A percentile compares a stretch with the other conserved stretches of the same genome.
Evolutionary conservation across 768 basidiomycete genomes (phyloP).

Genomic region (Mycena capillaripes): DNA sequence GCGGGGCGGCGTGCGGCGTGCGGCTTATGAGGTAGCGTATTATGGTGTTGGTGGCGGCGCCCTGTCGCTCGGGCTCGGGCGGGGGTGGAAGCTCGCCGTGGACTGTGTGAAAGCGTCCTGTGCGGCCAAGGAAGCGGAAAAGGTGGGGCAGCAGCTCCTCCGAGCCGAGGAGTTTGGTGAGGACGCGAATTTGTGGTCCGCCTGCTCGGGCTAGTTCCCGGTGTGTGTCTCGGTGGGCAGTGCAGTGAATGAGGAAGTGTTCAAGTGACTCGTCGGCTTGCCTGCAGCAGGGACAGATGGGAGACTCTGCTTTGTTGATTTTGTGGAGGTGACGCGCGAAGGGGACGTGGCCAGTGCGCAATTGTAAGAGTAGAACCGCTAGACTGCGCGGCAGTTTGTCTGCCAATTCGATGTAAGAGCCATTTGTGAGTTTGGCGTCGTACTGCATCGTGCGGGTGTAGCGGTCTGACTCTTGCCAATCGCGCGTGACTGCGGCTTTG

Average conservation of each 20-base stretch:
- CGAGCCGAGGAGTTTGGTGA: slow-evolving; percentile 1
- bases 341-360: slow-evolving; percentile 47
- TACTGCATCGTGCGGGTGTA: background rate
- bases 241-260: slow-evolving; percentile 39
- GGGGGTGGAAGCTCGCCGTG: slow-evolving; percentile 42
- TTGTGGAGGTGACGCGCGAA: slow-evolving; percentile 45
- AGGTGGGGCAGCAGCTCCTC: background rate
- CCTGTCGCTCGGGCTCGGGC: background rate
- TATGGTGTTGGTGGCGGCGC: too few species aligned
- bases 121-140: slow-evolving; percentile 1
- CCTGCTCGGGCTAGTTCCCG: background rate
- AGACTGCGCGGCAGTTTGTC: slow-evolving; percentile 32
- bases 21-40: too few species aligned
- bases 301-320: slow-evolving; percentile 34
- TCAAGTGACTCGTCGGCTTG: slow-evolving; percentile 26
- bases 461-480: slow-evolving; percentile 1
- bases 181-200: background rate
- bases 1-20: background rate
- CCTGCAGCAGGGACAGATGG: slow-evolving; percentile 33
- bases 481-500: background rate
- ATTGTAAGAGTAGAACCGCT: too few species aligned
- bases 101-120: slow-evolving; percentile 36
- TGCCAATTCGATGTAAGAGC: background rate
- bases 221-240: background rate
- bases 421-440: background rate